phyloP scores from a whole-genome alignment of 495 filamentous ascomycete species.

The Lophiostoma macrostomum region DNA sequence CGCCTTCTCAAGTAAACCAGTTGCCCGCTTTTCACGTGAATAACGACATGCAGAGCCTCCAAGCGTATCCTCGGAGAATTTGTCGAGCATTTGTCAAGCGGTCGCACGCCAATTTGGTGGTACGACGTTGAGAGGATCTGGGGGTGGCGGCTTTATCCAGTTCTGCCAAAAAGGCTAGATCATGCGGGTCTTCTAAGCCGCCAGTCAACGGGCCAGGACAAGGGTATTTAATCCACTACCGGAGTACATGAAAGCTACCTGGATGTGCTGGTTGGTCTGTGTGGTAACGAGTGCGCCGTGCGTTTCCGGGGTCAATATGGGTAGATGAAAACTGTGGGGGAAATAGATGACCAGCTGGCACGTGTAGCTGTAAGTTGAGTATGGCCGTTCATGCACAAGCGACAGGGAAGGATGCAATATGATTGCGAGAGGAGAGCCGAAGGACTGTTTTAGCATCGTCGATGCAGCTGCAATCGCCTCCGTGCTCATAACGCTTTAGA shows the following conservation, averaged over 20 bases:
- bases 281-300: conserved; percentile 20
- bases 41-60: conserved; percentile 6
- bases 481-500: too few species aligned
- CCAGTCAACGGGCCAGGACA: background rate
- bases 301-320: conserved; percentile 20
- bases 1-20: too few species aligned
- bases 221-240: background rate
- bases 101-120: background rate
- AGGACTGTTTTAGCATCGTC: too few species aligned
- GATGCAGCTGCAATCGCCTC: too few species aligned
- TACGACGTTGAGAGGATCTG: background rate
- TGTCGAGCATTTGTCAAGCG: conserved; percentile 20
- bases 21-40: too few species aligned
- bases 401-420: too few species aligned
- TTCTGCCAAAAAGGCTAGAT: conserved; percentile 24
- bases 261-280: background rate
- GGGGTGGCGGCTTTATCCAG: conserved; percentile 22
- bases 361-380: background rate
- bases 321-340: conserved; percentile 20
- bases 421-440: too few species aligned
- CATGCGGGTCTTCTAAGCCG: conserved; percentile 10
- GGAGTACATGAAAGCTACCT: conserved; percentile 6
- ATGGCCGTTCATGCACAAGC: too few species aligned
- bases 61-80: conserved; percentile 16
- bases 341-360: conserved; percentile 14